Percentiles rank a stretch among this genome's conserved stretches.
These are phyloP conservation scores for Truncatella angustata DNA, from an alignment of 2,329 filamentous ascomycete species.

Conservation along the genomic window DNA sequence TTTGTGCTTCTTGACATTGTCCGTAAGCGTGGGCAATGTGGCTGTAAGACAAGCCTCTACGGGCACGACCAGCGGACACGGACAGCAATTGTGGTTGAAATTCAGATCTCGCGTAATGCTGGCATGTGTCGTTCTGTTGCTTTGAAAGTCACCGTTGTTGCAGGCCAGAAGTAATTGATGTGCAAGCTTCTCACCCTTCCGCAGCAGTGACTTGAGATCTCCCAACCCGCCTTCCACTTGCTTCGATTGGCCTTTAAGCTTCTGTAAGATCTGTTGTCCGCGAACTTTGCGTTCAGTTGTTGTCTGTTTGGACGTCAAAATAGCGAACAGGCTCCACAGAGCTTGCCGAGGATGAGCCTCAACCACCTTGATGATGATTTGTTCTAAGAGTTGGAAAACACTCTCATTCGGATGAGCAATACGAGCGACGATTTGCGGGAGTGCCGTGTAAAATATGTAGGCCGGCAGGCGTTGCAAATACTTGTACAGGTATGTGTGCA, in stretches of 20 bases:
- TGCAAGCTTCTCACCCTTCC: slow-evolving; percentile 77
- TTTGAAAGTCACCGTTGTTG: slow-evolving; percentile 71
- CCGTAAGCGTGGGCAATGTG: slow-evolving; percentile 72
- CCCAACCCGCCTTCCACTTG: slow-evolving; percentile 49
- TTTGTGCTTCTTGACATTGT: slow-evolving; percentile 73
- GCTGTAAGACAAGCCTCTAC: slow-evolving; percentile 82
- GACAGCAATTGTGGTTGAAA: slow-evolving; percentile 82
- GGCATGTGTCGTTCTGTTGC: slow-evolving; percentile 63
- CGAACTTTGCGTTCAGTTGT: slow-evolving; percentile 57
- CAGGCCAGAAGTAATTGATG: slow-evolving; percentile 80
- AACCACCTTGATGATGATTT: slow-evolving; percentile 85
- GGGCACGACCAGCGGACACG: slow-evolving; percentile 84
- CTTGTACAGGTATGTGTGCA: slow-evolving; percentile 76
- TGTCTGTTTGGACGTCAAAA: slow-evolving; percentile 75
- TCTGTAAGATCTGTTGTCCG: slow-evolving; percentile 50
- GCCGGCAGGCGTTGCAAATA: slow-evolving; percentile 71
- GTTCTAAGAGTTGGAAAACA: slow-evolving; percentile 74
- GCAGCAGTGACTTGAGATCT: slow-evolving; percentile 71
- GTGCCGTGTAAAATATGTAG: slow-evolving; percentile 76
- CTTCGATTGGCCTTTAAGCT: slow-evolving; percentile 44
- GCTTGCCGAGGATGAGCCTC: slow-evolving; percentile 85
- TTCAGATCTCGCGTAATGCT: slow-evolving; percentile 75
- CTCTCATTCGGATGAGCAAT: slow-evolving; percentile 81
- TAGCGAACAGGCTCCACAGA: slow-evolving; percentile 85
- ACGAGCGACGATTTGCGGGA: slow-evolving; percentile 93